Base-by-base conservation (phyloP, 768 basidiomycete genomes). In the Tylopilus rubrobrunneus region DNA sequence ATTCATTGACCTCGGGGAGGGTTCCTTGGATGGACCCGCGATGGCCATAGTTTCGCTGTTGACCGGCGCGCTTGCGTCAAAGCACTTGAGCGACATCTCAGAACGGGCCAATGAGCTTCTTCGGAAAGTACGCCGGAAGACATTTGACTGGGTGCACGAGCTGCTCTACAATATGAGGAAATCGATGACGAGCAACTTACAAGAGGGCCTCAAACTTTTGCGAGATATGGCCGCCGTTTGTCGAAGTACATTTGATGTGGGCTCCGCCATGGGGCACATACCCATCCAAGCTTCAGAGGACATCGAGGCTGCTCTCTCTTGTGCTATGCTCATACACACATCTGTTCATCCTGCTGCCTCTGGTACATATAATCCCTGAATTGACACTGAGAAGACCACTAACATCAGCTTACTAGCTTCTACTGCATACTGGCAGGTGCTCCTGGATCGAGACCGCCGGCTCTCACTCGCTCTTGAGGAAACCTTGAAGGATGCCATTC, bases 151-250 rank as follows among this genome's bases (percentile, higher is more conserved):
- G 76, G 67, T 75, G 49, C 34, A 48, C 1, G 58, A 77, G n/a
- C 53, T 78, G 6, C 55, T 58, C 0, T n/a, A 27, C 1, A 69
- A 65, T 17, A 55, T 62, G 17, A 10, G 23, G 1, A 40, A 34
- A 12, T 34, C 56, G n/a, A 43, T 39, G 2, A 55, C 46, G 6
- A 58, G 59, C 21, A 25, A 25, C 25, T 25, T 25, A 25, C 48
- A 57, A 7, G 61, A 67, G 1, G 23, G 60, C 19, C 60, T 63
- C 40, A 49, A 51, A 9, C 67, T 63, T 12, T 56, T 75, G 27
- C 66, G 71, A 33, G 72, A 74, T 41, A 64, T 71, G 29, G 76
- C 75, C 1, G 64, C 67, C 2, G 67, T 68, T 12, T 79, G 78
- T 58, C 67, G 77, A 23, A 61, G 65, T 17, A 67, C 59, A 0